Evolutionary conservation across 2,329 filamentous ascomycete species (phyloP).

Genomic region (Colletotrichum melonis): DNA sequence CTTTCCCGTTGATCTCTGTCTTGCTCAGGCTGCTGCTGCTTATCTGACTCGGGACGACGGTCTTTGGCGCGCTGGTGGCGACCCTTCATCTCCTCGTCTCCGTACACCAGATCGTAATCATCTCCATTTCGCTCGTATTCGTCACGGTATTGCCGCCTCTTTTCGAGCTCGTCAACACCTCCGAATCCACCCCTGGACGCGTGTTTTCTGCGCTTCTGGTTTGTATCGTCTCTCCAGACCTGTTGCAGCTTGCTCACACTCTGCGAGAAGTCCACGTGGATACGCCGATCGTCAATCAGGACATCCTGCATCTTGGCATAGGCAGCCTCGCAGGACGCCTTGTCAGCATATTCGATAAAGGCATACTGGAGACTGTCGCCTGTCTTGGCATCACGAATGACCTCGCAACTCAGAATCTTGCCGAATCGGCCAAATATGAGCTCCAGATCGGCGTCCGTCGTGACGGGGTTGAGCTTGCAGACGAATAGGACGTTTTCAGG

Average conservation of each 20-base stretch:
- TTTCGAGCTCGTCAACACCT: constrained; percentile 88
- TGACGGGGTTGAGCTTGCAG: constrained; percentile 98
- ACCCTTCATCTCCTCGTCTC: constrained; percentile 74
- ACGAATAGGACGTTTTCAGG: constrained; percentile 98
- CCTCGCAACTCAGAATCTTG: constrained; percentile 93
- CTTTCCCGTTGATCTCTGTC: constrained; percentile 32
- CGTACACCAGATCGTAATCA: constrained; percentile 84
- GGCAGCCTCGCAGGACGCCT: constrained; percentile 91
- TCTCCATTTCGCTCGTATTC: constrained; percentile 58
- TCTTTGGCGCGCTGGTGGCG: constrained; percentile 53
- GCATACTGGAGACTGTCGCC: constrained; percentile 97
- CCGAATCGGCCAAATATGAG: constrained; percentile 98
- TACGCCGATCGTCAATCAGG: constrained; percentile 94
- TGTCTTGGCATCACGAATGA: constrained; percentile 93
- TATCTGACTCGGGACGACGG: constrained; percentile 28
- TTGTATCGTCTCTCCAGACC: constrained; percentile 87
- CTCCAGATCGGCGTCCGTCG: constrained; percentile 91
- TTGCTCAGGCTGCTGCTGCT: constrained; percentile 8
- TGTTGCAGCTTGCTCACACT: constrained; percentile 90
- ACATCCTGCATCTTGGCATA: constrained; percentile 99
- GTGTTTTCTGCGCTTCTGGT: constrained; percentile 74
- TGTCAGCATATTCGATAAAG: constrained; percentile 96
- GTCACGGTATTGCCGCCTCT: constrained; percentile 89
- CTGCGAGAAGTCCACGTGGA: constrained; percentile 98
- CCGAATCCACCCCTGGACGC: constrained; percentile 83